Percentiles rank a stretch among this genome's conserved stretches.
These are phyloP conservation scores for Fusarium albosuccineum DNA, from an alignment of 2,329 filamentous ascomycete genomes.

Conservation along the genomic window DNA sequence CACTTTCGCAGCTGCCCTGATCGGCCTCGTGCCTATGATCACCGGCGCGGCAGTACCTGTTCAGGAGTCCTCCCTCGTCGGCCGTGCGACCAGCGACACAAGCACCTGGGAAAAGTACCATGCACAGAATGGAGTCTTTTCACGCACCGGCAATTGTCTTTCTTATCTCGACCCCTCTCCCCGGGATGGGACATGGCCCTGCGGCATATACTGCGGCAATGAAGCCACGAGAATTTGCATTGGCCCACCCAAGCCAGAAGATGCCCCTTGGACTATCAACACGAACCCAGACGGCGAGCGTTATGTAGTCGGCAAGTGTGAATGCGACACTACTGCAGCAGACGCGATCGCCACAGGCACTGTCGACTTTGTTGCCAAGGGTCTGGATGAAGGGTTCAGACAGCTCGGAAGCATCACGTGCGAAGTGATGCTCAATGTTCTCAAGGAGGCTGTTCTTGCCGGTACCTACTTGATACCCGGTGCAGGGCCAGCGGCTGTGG, in stretches of 20 bases:
- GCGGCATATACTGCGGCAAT: background rate
- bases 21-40: background rate
- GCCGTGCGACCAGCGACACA: no score
- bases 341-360: background rate
- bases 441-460: background rate
- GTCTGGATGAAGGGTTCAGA: background rate
- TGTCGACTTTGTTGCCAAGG: background rate
- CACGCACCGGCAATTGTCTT: background rate
- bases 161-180: background rate
- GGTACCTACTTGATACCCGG: background rate
- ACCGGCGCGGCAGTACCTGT: background rate
- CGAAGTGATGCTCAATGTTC: background rate
- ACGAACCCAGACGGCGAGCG: background rate
- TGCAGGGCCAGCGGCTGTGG: background rate
- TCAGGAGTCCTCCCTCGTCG: background rate
- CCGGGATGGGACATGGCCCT: background rate
- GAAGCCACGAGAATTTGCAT: background rate
- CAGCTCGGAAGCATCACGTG: background rate
- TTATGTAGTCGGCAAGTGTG: background rate
- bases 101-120: background rate
- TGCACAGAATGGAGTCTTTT: background rate
- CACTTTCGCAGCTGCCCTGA: background rate
- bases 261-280: background rate
- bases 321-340: background rate
- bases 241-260: background rate